A percentile compares a stretch with the other conserved stretches of the same genome.
These are phyloP conservation scores for Phaeoacremonium minimum DNA, from an alignment of 2,329 filamentous ascomycete species.

Conservation along the genomic window DNA sequence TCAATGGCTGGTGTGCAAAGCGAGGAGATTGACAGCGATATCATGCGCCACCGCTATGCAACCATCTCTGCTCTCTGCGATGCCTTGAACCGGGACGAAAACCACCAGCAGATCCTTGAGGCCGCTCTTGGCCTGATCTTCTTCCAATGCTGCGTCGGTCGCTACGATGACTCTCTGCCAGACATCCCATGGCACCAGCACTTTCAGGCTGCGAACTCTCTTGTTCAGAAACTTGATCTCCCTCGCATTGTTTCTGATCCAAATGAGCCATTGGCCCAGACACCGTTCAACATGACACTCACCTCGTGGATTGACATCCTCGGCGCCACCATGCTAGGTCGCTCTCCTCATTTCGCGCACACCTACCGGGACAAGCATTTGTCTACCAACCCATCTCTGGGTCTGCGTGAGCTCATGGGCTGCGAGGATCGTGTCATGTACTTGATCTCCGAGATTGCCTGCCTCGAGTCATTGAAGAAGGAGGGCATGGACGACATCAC, in stretches of 20 bases:
- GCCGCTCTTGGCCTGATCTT: slow-evolving; percentile 93
- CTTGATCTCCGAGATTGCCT: slow-evolving; percentile 94
- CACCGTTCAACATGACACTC: slow-evolving; percentile 93
- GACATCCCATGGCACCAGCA: slow-evolving; percentile 98
- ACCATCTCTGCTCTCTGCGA: slow-evolving; percentile 84
- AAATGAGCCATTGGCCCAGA: slow-evolving; percentile 54
- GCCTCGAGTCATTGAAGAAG: slow-evolving; percentile 82
- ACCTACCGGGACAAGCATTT: slow-evolving; percentile 95
- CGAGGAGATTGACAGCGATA: slow-evolving; percentile 81
- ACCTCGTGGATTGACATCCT: slow-evolving; percentile 96
- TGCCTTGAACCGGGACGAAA: slow-evolving; percentile 71
- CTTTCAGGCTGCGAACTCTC: slow-evolving; percentile 83
- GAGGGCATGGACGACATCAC: slow-evolving; percentile 80
- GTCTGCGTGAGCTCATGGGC: slow-evolving; percentile 90
- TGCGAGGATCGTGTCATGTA: slow-evolving; percentile 98
- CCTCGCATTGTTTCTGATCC: slow-evolving; percentile 61
- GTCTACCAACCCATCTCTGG: slow-evolving; percentile 53
- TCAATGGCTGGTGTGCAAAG: slow-evolving; percentile 61
- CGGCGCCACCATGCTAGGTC: slow-evolving; percentile 85
- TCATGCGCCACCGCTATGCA: slow-evolving; percentile 85
- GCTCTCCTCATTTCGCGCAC: slow-evolving; percentile 83
- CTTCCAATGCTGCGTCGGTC: slow-evolving; percentile 88
- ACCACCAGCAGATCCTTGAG: slow-evolving; percentile 86
- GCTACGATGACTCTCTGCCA: slow-evolving; percentile 76
- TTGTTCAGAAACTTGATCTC: slow-evolving; percentile 82